These are phyloP conservation scores for Solidago caesia DNA, from an alignment of 129 eudicot species.

Conservation along the genomic window DNA sequence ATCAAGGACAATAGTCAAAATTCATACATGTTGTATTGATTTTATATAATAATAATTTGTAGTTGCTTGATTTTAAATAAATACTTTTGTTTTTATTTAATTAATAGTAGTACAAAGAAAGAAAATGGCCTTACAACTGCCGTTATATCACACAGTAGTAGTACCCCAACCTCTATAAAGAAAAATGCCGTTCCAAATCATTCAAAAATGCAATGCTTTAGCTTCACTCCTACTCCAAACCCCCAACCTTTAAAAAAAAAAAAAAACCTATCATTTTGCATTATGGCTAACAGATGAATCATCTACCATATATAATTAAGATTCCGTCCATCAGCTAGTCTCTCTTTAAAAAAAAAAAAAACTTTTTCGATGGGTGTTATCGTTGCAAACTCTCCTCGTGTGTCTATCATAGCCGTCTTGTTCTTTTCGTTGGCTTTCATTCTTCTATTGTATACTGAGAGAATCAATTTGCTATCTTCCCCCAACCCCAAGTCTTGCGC, in stretches of 20 bases:
- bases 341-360: neutral
- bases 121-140: constrained; percentile 39
- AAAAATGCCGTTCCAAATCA: constrained; percentile 3
- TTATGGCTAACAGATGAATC: constrained; percentile 7
- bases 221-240: constrained; percentile 85
- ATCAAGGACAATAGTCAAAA: too few species aligned
- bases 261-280: constrained; percentile 28
- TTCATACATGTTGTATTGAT: too few species aligned
- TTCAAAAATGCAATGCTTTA: constrained; percentile 43
- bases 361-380: constrained; percentile 33
- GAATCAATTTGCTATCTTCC: constrained; percentile 55
- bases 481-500: constrained; percentile 47
- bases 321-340: neutral
- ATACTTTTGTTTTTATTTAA: too few species aligned
- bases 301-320: constrained; percentile 20
- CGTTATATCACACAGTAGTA: constrained; percentile 3
- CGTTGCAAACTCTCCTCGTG: constrained; percentile 39
- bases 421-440: constrained; percentile 51
- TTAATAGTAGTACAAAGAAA: constrained; percentile 6
- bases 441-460: constrained; percentile 66
- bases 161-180: constrained; percentile 13
- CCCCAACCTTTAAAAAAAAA: neutral
- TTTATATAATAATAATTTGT: too few species aligned
- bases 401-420: constrained; percentile 35
- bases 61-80: too few species aligned